Evolutionary conservation across 202 grass and related monocot genomes (phyloP).

Genomic region (Setaria italica): DNA sequence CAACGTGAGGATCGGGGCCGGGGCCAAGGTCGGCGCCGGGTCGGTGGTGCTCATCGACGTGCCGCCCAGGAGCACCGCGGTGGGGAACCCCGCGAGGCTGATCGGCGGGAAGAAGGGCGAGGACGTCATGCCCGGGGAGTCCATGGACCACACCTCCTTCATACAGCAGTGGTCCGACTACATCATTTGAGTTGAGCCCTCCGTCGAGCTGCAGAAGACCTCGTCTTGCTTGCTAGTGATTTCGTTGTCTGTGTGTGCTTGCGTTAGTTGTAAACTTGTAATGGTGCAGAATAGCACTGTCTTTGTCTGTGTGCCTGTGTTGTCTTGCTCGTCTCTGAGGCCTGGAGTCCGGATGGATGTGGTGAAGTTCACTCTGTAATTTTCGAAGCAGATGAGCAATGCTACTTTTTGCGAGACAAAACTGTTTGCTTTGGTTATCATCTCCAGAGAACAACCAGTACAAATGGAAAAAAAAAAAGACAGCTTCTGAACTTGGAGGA

Average conservation of each 20-base stretch:
- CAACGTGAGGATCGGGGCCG: constrained; percentile 80
- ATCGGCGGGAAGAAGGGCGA: constrained; percentile 64
- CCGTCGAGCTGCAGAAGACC: not conserved
- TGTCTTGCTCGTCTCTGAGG: not conserved
- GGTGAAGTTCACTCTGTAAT: constrained; percentile 34
- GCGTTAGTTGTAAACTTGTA: not conserved
- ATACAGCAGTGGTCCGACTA: constrained; percentile 92
- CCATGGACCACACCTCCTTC: constrained; percentile 96
- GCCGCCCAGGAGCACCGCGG: constrained; percentile 71
- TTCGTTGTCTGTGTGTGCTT: not conserved
- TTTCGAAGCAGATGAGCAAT: constrained; percentile 15
- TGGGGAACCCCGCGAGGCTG: constrained; percentile 84
- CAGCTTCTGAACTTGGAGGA: not conserved
- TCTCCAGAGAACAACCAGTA: too few species aligned
- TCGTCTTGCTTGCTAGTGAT: not conserved
- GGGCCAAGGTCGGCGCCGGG: constrained; percentile 87
- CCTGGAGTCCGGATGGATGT: not conserved
- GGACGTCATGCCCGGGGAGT: constrained; percentile 72
- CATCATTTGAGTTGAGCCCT: constrained; percentile 50
- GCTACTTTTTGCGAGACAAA: not conserved
- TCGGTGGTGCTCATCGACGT: constrained; percentile 88
- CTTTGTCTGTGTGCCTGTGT: too few species aligned
- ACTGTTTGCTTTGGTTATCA: not conserved
- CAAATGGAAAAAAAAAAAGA: not conserved
- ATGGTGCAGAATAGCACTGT: too few species aligned